A percentile compares a stretch with the other conserved stretches of the same genome.
Evolutionary conservation across 306 rosid species (phyloP).

Genomic region (Castanopsis chinensis): DNA sequence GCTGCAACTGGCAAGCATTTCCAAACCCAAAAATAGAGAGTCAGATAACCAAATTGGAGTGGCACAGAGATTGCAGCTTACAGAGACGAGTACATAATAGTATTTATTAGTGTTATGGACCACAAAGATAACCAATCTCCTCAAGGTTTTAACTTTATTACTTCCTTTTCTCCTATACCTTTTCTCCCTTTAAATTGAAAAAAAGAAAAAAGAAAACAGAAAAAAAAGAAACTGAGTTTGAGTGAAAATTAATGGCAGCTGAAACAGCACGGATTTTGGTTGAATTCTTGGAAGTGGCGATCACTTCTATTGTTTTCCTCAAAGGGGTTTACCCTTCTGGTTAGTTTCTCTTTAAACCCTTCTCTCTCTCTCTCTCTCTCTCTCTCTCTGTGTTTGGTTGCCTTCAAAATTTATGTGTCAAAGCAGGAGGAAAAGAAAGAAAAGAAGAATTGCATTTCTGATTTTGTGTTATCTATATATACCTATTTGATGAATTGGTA

Average conservation of each 20-base stretch:
- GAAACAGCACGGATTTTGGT: constrained; percentile 61
- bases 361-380: not conserved
- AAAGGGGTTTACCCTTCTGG: constrained; percentile 87
- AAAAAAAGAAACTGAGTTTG: not conserved
- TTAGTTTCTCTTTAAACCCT: constrained; percentile 17
- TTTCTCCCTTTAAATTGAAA: not conserved
- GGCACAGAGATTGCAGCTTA: too few relatives aligned
- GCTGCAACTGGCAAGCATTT: too few relatives aligned
- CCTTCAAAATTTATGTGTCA: not conserved
- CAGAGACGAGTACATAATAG: too few relatives aligned
- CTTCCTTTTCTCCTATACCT: not conserved
- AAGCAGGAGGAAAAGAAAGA: not conserved
- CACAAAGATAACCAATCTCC: constrained; percentile 52
- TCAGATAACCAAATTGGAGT: too few relatives aligned
- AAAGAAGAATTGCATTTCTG: too few relatives aligned
- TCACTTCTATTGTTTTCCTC: constrained; percentile 68
- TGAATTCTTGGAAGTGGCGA: constrained; percentile 82
- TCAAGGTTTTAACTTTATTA: constrained; percentile 43
- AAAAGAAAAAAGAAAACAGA: too few relatives aligned
- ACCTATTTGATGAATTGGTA: not conserved
- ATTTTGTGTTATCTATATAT: too few relatives aligned
- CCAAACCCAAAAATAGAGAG: too few relatives aligned
- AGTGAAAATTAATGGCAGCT: constrained; percentile 33
- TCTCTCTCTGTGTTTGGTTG: constrained; percentile 18
- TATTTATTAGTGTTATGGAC: constrained; percentile 36